Evolutionary conservation across 208 protist genomes (phyloP), one percentile per base, ranked within the genome.

Genomic region (Leishmania gerbilli): DNA sequence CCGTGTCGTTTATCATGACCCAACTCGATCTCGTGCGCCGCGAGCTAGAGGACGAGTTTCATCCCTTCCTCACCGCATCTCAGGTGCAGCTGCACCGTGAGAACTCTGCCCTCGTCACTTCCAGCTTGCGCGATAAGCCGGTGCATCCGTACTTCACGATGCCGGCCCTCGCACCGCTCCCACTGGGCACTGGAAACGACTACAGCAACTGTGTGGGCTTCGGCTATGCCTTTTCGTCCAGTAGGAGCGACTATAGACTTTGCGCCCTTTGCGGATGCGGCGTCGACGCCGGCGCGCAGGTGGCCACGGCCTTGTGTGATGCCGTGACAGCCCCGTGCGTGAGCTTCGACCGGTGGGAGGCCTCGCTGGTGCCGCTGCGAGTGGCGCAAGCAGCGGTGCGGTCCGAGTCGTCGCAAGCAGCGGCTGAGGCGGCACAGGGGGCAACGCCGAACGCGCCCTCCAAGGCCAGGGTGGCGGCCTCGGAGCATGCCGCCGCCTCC

Each of bases 121-220:
- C 69, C 49, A 62, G 76, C 24, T 21, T 67, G 3, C 11, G 42
- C 5, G 65, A 58, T 17, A 71, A 67, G 40, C 31, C 17, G 27
- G 45, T 21, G 13, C 72, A 80, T 55, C 53, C 60, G 9, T 87
- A 81, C 79, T 92, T 88, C 79, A 88, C 79, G 27, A 65, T 95
- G n/a, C 94, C 94, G 15, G 94, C 94, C 34, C 71, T 97, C 13
- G 92, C 90, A 6, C 87, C 90, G 45, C 78, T 97, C 45, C 89
- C 94, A 19, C 85, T 96, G 37, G 94, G 94, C 24, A 97, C 94
- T 1, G 94, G 94, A 47, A 97, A 97, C 84, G 94, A 97, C 80
- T 95, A 86, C 84, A 92, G 89, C 77, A 93, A 91, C 84, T 94
- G 86, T 49, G 72, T 96, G 27, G 94, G 94, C 40, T 96, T 97